Evolutionary conservation across 371 early-diverging fungal genomes (phyloP).

Genomic region (Mucor indicus): DNA sequence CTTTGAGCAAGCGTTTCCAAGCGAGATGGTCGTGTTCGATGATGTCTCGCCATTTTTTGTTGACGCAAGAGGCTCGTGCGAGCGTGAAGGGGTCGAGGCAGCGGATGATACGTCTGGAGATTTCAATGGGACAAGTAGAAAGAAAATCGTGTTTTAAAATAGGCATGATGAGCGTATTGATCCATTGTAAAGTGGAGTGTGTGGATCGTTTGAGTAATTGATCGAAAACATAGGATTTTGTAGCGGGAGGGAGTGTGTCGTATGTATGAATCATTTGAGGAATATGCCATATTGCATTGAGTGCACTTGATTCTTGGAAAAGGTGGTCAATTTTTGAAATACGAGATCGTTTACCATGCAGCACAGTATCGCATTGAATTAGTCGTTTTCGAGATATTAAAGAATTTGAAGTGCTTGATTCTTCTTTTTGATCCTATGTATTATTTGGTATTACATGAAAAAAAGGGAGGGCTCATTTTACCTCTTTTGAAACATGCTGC

Average conservation of each 20-base stretch:
- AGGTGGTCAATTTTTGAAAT: not conserved
- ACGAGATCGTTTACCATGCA: no score
- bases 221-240: constrained; percentile 34
- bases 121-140: constrained; percentile 73
- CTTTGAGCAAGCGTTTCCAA: constrained; percentile 49
- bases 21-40: constrained; percentile 67
- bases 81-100: constrained; percentile 77
- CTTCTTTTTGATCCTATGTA: not conserved
- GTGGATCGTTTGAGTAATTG: constrained; percentile 37
- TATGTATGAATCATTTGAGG: constrained; percentile 34
- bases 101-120: constrained; percentile 72
- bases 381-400: not conserved
- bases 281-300: constrained; percentile 15
- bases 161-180: constrained; percentile 73
- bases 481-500: constrained; percentile 1
- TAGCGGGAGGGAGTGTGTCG: constrained; percentile 26
- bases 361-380: no score
- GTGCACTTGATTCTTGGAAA: no score
- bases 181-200: constrained; percentile 78
- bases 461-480: no score
- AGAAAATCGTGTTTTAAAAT: constrained; percentile 86
- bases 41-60: constrained; percentile 68
- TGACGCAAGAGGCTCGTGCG: constrained; percentile 73
- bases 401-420: not conserved
- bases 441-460: not conserved